Evolutionary conservation across 768 basidiomycete genomes (phyloP).

Genomic region (Tephrocybe sp.): DNA sequence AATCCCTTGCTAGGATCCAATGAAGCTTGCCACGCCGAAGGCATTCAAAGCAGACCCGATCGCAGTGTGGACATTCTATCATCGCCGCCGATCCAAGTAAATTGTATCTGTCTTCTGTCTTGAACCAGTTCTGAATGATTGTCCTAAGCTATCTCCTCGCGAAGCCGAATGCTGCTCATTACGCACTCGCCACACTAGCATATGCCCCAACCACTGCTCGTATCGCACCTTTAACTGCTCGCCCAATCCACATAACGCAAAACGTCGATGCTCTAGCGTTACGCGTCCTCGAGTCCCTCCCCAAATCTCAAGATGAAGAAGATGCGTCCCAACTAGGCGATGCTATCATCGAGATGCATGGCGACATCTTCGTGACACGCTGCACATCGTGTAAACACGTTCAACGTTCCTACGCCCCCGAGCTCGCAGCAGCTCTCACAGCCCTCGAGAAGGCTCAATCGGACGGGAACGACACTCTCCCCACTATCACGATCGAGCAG

Average conservation of each 20-base stretch:
- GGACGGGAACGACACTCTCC: constrained; percentile 5
- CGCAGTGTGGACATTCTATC: constrained; percentile 45
- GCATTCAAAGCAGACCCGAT: constrained; percentile 39
- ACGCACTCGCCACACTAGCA: constrained; percentile 36
- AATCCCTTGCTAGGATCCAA: constrained; percentile 11
- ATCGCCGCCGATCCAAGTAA: constrained; percentile 40
- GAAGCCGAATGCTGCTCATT: constrained; percentile 44
- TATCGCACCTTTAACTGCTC: constrained; percentile 30
- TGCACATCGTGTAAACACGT: constrained; percentile 36
- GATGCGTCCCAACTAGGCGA: constrained; percentile 6
- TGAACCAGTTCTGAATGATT: background rate
- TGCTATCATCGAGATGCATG: constrained; percentile 47
- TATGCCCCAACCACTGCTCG: constrained; percentile 26
- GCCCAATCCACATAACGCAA: constrained; percentile 40
- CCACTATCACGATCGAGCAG: constrained; percentile 21
- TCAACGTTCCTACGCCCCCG: constrained; percentile 21
- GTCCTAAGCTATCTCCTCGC: constrained; percentile 30
- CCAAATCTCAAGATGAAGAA: background rate
- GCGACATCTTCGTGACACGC: constrained; percentile 39
- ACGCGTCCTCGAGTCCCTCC: constrained; percentile 23
- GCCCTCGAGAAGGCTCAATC: constrained; percentile 21
- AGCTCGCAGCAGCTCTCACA: constrained; percentile 30
- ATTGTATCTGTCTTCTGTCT: constrained; percentile 5
- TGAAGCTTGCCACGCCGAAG: constrained; percentile 31
- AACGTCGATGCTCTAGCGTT: constrained; percentile 46